Evolutionary conservation across 345 rosid genomes (phyloP), one percentile per base, ranked within the genome.

Genomic region (Eucalyptus cloeziana): DNA sequence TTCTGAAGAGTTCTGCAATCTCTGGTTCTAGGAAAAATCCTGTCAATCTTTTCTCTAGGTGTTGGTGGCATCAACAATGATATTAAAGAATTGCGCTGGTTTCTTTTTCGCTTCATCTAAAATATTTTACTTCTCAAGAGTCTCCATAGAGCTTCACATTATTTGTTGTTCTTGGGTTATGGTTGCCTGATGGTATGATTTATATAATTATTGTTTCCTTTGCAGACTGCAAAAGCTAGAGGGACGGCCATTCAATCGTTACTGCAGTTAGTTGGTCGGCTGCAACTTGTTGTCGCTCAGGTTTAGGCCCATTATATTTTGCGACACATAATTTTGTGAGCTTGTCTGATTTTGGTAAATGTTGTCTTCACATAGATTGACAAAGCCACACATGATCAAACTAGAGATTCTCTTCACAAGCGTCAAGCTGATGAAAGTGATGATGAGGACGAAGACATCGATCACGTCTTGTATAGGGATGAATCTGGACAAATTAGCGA

Each of bases 201-300:
- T 30, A 31, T 86, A 87, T 69, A 45, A 30, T 87, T 33, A 60
- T 49, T 87, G 1, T 88, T 91, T 50, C 86, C 90, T 45, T 87
- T 88, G 51, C 90, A 96, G 99, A 93, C 93, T 67, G 91, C 94
- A 49, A 94, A 91, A 91, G 90, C 94, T 88, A 94, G 96, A 91
- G 95, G 93, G 89, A 87, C 54, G 40, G 94, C 96, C 89, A 79
- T 94, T 91, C 95, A 92, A 91, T 92, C 95, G 89, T 93, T 97
- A 89, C 90, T 97, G 87, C 97, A 94, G 88, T 91, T 96, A 89
- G 93, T 97, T 31, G 99, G 99, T 33, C 51, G 6, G 51, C 51
- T 49, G 51, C 51, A 49, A 17, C 51, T 13, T 49, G 51, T 49
- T 49, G 51, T 49, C 7, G 1, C 17, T 49, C 16, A 49, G 51